These are phyloP conservation scores for Setaria italica DNA, from an alignment of 202 grass and related monocot genomes.

Conservation along the genomic window DNA sequence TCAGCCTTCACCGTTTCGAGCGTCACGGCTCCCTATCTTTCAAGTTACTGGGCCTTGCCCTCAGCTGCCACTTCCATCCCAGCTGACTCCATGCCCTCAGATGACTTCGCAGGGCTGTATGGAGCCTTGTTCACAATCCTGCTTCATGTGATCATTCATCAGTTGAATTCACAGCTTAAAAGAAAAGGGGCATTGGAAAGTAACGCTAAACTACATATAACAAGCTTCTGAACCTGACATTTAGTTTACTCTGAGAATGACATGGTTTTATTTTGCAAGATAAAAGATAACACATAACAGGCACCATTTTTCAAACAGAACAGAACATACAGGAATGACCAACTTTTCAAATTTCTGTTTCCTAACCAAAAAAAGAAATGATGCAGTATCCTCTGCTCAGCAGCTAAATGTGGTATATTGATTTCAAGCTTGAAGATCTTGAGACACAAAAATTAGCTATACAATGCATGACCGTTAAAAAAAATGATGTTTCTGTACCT, in stretches of 20 bases:
- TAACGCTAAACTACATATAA: background rate
- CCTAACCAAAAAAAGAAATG: too few relatives aligned
- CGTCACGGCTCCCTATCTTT: slow-evolving; percentile 13
- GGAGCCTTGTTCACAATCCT: slow-evolving; percentile 89
- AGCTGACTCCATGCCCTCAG: slow-evolving; percentile 55
- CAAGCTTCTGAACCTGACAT: background rate
- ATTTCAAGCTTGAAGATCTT: too few relatives aligned
- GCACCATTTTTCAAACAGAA: background rate
- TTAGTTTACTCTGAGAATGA: background rate
- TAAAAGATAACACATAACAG: background rate
- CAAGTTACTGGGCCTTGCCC: slow-evolving; percentile 58
- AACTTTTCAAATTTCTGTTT: too few relatives aligned
- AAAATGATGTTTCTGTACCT: background rate
- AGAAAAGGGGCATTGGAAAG: slow-evolving; percentile 5
- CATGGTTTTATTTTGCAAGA: background rate
- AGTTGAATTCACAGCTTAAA: background rate
- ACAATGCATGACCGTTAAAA: background rate
- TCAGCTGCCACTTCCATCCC: slow-evolving; percentile 44
- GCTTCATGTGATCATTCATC: slow-evolving; percentile 30
- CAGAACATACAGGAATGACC: too few relatives aligned
- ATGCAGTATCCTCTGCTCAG: background rate
- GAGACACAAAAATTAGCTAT: background rate
- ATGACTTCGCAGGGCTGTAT: slow-evolving; percentile 63
- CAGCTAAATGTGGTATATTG: background rate
- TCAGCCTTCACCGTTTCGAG: slow-evolving; percentile 42